Evolutionary conservation across 78 protist genomes (phyloP).

Genomic region (Dictyostelium brefeldianum): DNA sequence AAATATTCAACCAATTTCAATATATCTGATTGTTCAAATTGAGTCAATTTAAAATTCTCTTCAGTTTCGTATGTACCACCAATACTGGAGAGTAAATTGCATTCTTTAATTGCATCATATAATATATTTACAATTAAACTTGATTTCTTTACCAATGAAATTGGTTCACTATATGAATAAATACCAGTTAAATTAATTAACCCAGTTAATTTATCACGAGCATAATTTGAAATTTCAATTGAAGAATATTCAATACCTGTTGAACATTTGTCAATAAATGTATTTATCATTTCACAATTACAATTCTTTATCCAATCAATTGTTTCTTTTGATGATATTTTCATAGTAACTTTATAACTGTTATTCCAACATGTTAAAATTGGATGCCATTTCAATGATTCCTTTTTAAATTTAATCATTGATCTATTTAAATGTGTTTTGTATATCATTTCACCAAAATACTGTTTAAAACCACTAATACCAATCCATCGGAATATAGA

Average conservation of each 20-base stretch:
- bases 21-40: not conserved
- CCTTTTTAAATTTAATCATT: not conserved
- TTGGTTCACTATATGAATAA: too few relatives aligned
- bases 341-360: too few relatives aligned
- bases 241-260: not conserved
- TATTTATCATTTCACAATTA: not conserved
- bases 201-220: not conserved
- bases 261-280: not conserved
- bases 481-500: not conserved
- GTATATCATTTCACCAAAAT: too few relatives aligned
- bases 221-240: not conserved
- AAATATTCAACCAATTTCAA: not conserved
- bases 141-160: too few relatives aligned
- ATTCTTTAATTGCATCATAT: not conserved
- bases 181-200: too few relatives aligned
- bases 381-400: not conserved
- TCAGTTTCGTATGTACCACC: too few relatives aligned
- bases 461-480: too few relatives aligned
- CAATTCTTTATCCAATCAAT: not conserved
- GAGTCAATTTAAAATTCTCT: too few relatives aligned
- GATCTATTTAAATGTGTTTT: not conserved
- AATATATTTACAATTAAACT: too few relatives aligned
- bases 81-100: not conserved
- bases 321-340: not conserved
- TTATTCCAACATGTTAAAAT: too few relatives aligned